Base-by-base conservation (phyloP, 768 basidiomycete species). In the Phylloporus sp. region DNA sequence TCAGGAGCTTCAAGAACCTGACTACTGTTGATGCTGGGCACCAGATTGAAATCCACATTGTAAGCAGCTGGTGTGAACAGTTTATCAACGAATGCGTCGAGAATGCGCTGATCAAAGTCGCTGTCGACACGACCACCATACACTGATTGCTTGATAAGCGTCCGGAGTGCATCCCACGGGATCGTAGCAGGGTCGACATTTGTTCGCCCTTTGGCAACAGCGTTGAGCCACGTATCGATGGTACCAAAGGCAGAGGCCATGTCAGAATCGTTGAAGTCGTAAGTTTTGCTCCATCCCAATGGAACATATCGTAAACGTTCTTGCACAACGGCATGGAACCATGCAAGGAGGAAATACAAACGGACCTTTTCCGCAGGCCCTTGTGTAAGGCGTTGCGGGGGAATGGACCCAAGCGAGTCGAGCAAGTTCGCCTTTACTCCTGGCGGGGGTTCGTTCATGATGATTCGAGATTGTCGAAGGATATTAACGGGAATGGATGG, bases 181-280 rank as follows among this genome's bases (percentile, higher is more conserved):
- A 99, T 93, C 9, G 77, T 74, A 0, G 80, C 84, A 2, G 96
- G 96, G 62, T 97, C 88, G 46, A 99, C 80, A 61, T 98, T 98
- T 5, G 93, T 78, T 44, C 86, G 78, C 18, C 94, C 95, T 63
- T 90, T 88, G 5, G 94, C 85, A 40, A 86, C 75, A 0, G 77
- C 63, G 41, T 75, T 76, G 41, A 98, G 74, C 92, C 95, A 98
- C 1, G 82, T 75, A 62, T 97, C 94, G 62, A 98, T 96, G 15
- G 90, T 94, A 33, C 77, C 78, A 60, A 91, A 87, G 1, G 94
- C 94, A 10, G 95, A 87, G 14, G 87, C 80, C 79, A 96, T 88
- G 63, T 99, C 96, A 5, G 95, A 96, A 64, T 98, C 94, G 67
- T 99, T 99, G 80, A 98, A 98, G 65, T 98, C 96, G 69, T 98